Percentiles rank a stretch among this genome's conserved stretches.
phyloP scores from a whole-genome alignment of 805 yeast species.

The Hyphopichia homilentoma region DNA sequence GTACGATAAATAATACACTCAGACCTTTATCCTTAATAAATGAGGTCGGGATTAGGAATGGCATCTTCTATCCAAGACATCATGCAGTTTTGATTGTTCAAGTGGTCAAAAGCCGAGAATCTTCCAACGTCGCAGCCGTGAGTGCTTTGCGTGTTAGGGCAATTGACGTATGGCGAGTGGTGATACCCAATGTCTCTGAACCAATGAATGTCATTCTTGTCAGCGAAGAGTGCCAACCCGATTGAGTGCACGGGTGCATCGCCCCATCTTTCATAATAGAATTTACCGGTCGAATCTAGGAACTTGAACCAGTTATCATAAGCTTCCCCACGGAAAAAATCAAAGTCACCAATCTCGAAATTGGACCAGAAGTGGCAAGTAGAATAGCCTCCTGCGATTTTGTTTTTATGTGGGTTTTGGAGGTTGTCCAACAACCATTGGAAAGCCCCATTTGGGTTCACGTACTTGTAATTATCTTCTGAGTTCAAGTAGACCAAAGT shows the following conservation, averaged over 20 bases:
- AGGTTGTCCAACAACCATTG: constrained; percentile 50
- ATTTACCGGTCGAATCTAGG: constrained; percentile 71
- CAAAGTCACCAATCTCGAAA: constrained; percentile 83
- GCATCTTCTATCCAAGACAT: constrained; percentile 59
- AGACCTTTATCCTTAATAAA: too few relatives aligned
- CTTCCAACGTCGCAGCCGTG: constrained; percentile 51
- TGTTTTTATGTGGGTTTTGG: constrained; percentile 46
- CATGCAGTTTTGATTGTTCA: constrained; percentile 71
- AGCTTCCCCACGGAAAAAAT: constrained; percentile 67
- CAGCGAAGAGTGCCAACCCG: constrained; percentile 70
- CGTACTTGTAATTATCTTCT: constrained; percentile 55
- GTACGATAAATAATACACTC: too few relatives aligned
- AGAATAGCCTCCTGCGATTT: constrained; percentile 47
- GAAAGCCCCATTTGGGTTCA: constrained; percentile 46
- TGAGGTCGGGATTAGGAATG: constrained; percentile 16
- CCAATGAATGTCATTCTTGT: constrained; percentile 72
- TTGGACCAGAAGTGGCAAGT: constrained; percentile 90
- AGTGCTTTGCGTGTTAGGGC: constrained; percentile 53
- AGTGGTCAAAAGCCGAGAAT: constrained; percentile 48
- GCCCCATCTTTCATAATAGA: constrained; percentile 91
- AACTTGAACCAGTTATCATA: constrained; percentile 60
- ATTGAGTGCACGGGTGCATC: constrained; percentile 88
- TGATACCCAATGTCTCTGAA: constrained; percentile 79
- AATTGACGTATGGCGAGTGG: constrained; percentile 72
- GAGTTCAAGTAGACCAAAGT: constrained; percentile 56